phyloP scores from a whole-genome alignment of 2,329 filamentous ascomycete genomes.

The Coniochaeta prunicola region DNA sequence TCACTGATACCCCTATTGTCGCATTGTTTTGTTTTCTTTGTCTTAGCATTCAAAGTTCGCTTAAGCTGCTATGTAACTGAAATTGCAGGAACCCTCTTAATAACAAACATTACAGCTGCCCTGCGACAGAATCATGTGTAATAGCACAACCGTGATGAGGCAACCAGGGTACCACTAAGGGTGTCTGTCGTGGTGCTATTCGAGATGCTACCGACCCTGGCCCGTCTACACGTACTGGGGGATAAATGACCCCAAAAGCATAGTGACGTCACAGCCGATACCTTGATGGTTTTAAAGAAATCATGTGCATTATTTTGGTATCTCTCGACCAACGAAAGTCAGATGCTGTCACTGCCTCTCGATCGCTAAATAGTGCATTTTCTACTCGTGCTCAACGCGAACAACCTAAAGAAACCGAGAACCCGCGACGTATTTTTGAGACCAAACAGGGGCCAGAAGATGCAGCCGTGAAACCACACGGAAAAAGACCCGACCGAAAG shows the following conservation, averaged over 20 bases:
- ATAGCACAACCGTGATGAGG: no score
- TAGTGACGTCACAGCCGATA: background rate
- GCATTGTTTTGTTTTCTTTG: background rate
- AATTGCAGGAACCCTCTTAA: background rate
- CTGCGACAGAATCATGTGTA: background rate
- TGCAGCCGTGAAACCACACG: background rate
- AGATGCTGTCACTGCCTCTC: background rate
- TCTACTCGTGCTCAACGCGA: background rate
- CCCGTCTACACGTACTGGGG: no score
- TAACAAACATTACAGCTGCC: background rate
- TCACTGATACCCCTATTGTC: background rate
- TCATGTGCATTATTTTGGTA: background rate
- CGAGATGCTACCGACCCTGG: no score
- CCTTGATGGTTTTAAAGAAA: background rate
- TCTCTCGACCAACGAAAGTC: background rate
- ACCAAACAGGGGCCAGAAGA: background rate
- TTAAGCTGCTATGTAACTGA: background rate
- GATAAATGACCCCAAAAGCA: background rate
- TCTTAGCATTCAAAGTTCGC: background rate
- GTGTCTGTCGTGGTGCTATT: no score
- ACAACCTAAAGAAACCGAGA: background rate
- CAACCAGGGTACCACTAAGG: no score
- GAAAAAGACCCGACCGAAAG: background rate
- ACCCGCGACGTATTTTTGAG: background rate
- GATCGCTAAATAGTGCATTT: background rate